These are phyloP conservation scores for Candida ficus DNA, from an alignment of 805 yeast species.

Conservation along the genomic window DNA sequence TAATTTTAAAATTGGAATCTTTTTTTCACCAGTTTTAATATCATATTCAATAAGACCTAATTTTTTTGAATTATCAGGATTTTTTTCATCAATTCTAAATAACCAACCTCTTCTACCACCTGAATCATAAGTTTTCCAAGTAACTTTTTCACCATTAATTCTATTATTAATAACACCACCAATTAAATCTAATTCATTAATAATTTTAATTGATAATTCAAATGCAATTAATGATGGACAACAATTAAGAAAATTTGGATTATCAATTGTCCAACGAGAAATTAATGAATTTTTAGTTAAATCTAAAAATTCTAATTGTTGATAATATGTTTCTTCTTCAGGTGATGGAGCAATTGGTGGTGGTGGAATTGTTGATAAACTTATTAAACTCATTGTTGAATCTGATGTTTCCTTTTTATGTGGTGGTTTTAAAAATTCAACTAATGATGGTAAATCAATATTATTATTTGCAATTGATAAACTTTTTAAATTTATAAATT, in stretches of 20 bases:
- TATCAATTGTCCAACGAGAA: conserved; percentile 55
- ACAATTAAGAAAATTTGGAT: conserved; percentile 37
- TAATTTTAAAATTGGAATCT: conserved; percentile 34
- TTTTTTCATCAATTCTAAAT: conserved; percentile 39
- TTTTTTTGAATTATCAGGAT: conserved; percentile 29
- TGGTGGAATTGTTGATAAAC: conserved; percentile 3
- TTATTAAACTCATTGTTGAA: conserved; percentile 1
- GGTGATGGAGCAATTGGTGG: not conserved
- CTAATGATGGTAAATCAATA: conserved; percentile 28
- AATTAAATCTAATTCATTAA: conserved; percentile 39
- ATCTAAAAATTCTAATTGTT: conserved; percentile 53
- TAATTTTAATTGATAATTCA: conserved; percentile 59
- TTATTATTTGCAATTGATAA: conserved; percentile 31
- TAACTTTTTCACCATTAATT: conserved; percentile 21
- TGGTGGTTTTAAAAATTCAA: conserved; percentile 28
- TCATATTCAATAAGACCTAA: conserved; percentile 50
- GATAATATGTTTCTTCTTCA: conserved; percentile 16
- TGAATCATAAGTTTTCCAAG: conserved; percentile 30
- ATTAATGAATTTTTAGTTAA: conserved; percentile 57
- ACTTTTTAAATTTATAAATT: conserved; percentile 33
- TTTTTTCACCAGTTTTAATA: conserved; percentile 57
- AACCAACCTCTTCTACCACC: conserved; percentile 81
- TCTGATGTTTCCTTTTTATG: conserved; percentile 10
- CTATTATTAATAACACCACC: conserved; percentile 23
- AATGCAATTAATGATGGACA: conserved; percentile 51